Evolutionary conservation across 305 asterid species (phyloP), one percentile per base, ranked within the genome.

Genomic region (Salvia sclarea): DNA sequence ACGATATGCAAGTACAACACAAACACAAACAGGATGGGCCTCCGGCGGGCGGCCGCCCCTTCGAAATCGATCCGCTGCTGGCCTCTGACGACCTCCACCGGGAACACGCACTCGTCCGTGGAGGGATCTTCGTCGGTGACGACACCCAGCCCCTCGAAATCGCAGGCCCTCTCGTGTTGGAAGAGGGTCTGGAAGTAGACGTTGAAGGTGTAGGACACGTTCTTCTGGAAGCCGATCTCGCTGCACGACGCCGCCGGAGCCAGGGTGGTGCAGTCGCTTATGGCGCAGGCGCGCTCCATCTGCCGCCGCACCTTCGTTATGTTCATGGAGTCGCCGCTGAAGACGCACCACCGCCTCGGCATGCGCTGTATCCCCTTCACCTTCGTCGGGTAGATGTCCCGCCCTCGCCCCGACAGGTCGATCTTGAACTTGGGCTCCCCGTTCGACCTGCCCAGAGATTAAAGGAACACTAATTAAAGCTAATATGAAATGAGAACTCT

Each of bases 271-370:
- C 94, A 86, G 56, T 87, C 94, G 0, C 83, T 63, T 0, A 0
- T 0, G 0, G 0, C 0, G 17, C 93, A 86, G 1, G 87, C 79
- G 0, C 1, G 0, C 0, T 35, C 30, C 0, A 38, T 9, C 1
- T 76, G 40, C 0, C 0, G 1, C 2, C 3, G 16, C 69, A 76
- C 73, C 24, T 8, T 55, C 0, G 0, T 1, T 12, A 5, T 0
- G 38, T 76, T 11, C 16, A 2, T 0, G 5, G 0, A 10, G 38
- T 80, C 7, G 2, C 59, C 75, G 11, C 72, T 73, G 67, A 69
- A 79, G 8, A 76, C 52, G 62, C 93, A 86, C 93, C 93, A 86
- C 0, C 90, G 64, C 0, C 31, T 17, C 0, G 93, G 93, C 88
- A 86, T 79, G 12, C 66, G 75, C 63, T 41, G 71, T 30, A 76